A percentile compares a stretch with the other conserved stretches of the same genome.
Conservation (phyloP, 495 filamentous ascomycete genomes). For the Penicillium subrubescens region DNA sequence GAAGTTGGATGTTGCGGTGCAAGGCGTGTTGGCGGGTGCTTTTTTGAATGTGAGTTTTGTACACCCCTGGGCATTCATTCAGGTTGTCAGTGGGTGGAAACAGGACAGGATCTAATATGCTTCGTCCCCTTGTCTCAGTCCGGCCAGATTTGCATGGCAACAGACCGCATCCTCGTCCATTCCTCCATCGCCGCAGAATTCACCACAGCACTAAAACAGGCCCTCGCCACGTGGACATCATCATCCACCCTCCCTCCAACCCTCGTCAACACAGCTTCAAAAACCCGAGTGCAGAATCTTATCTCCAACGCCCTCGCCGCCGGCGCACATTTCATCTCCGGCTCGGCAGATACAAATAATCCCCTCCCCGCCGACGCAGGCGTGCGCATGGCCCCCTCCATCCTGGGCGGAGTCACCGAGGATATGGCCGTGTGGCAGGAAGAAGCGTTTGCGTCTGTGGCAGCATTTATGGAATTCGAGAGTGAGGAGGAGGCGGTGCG, state of each 20-base stretch:
- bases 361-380: constrained; percentile 42
- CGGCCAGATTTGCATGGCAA: constrained; percentile 91
- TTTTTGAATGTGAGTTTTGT: constrained; percentile 47
- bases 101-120: neutral
- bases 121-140: constrained; percentile 34
- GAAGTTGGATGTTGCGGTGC: constrained; percentile 53
- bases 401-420: constrained; percentile 65
- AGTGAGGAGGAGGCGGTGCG: constrained; percentile 50
- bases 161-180: constrained; percentile 83
- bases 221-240: constrained; percentile 49
- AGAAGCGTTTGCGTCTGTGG: constrained; percentile 79
- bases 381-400: constrained; percentile 68
- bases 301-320: constrained; percentile 61
- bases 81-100: too few species aligned
- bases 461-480: constrained; percentile 48
- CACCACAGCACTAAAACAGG: constrained; percentile 40
- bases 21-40: constrained; percentile 50
- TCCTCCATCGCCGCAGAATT: constrained; percentile 65
- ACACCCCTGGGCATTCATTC: too few species aligned
- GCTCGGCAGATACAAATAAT: constrained; percentile 36
- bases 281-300: constrained; percentile 65
- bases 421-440: constrained; percentile 79
- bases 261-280: constrained; percentile 61
- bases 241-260: constrained; percentile 52
- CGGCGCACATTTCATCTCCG: constrained; percentile 67